These are phyloP conservation scores for Allium fistulosum DNA, from an alignment of 106 monocot species.

Conservation along the genomic window DNA sequence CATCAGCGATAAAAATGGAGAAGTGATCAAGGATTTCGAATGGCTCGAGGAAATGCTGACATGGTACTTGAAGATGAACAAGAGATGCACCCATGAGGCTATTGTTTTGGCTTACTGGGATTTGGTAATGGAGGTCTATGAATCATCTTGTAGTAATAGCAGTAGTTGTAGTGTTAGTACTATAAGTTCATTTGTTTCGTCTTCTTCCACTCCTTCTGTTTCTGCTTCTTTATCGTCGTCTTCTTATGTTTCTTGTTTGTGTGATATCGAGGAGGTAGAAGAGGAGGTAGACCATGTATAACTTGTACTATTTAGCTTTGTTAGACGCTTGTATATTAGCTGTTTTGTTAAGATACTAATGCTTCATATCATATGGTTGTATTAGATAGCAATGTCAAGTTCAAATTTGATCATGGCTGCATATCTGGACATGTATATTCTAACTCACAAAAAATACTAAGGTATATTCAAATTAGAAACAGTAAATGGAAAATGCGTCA, in stretches of 20 bases:
- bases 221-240: not conserved
- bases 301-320: no score
- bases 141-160: not conserved
- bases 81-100: conserved; percentile 39
- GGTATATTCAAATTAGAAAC: no score
- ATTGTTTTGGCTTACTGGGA: conserved; percentile 68
- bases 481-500: no score
- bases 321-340: no score
- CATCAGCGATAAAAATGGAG: conserved; percentile 18
- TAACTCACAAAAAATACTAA: no score
- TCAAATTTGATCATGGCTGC: no score
- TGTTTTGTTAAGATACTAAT: no score
- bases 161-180: not conserved
- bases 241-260: conserved; percentile 8
- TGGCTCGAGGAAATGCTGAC: conserved; percentile 53
- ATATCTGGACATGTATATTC: no score
- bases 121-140: conserved; percentile 28
- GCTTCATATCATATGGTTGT: no score
- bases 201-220: conserved; percentile 2
- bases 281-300: not conserved
- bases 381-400: no score
- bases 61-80: conserved; percentile 61
- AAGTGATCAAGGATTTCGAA: conserved; percentile 24
- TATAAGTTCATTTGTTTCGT: conserved; percentile 4
- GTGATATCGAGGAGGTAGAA: conserved; percentile 3